These are phyloP conservation scores for Vigna trinervia DNA, from an alignment of 306 rosid species.

Conservation along the genomic window DNA sequence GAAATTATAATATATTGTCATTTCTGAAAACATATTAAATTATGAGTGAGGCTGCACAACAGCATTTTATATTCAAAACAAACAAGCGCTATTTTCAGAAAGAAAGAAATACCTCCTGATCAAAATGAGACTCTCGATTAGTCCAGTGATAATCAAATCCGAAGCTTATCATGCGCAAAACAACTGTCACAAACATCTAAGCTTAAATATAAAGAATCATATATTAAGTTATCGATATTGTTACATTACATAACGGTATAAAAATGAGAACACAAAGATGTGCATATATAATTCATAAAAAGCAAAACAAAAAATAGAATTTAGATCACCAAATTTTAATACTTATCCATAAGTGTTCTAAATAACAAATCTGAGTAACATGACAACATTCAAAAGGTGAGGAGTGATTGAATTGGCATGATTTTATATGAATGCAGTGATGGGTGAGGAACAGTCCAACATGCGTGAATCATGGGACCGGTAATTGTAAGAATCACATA, in stretches of 20 bases:
- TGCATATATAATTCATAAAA: slow-evolving; percentile 18
- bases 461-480: not conserved
- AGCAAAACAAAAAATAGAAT: slow-evolving; percentile 9
- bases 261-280: slow-evolving; percentile 31
- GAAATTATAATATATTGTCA: slow-evolving; percentile 33
- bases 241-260: slow-evolving; percentile 1
- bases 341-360: slow-evolving; percentile 13
- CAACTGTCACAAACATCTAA: slow-evolving; percentile 69
- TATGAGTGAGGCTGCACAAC: slow-evolving; percentile 7
- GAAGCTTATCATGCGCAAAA: slow-evolving; percentile 95
- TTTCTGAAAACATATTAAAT: slow-evolving; percentile 30
- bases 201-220: slow-evolving; percentile 36
- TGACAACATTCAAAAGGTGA: slow-evolving; percentile 26
- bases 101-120: slow-evolving; percentile 64
- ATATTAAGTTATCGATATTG: not conserved
- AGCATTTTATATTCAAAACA: slow-evolving; percentile 32
- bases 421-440: slow-evolving; percentile 15
- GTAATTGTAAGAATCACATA: slow-evolving; percentile 1
- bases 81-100: slow-evolving; percentile 34
- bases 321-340: slow-evolving; percentile 10
- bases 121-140: slow-evolving; percentile 66
- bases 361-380: slow-evolving; percentile 20
- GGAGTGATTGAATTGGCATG: slow-evolving; percentile 16
- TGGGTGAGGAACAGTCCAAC: slow-evolving; percentile 35
- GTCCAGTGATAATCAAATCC: slow-evolving; percentile 91